Evolutionary conservation across 1,139 yeast genomes (phyloP).

Genomic region (Protomyces inundatus): DNA sequence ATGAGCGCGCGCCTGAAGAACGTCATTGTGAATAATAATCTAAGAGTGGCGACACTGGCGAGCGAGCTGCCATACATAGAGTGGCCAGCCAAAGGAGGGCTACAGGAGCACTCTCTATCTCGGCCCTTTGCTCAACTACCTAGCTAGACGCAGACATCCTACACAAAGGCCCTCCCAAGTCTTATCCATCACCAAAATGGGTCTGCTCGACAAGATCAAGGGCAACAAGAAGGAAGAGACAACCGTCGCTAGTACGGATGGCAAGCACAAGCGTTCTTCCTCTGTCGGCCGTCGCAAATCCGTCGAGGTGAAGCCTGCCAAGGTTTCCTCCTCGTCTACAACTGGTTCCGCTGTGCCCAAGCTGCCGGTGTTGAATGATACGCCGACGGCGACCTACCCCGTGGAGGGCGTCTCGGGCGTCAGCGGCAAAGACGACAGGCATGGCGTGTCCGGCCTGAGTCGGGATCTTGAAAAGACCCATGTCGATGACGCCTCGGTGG

Average conservation of each 20-base stretch:
- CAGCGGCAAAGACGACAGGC: slow-evolving; percentile 2
- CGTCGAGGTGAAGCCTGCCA: background rate
- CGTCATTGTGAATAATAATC: too few relatives aligned
- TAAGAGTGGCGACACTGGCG: too few relatives aligned
- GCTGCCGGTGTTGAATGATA: background rate
- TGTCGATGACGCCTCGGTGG: background rate
- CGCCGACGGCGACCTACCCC: slow-evolving; percentile 4
- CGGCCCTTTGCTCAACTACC: too few relatives aligned
- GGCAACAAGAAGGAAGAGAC: slow-evolving; percentile 19
- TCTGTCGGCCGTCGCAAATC: slow-evolving; percentile 18
- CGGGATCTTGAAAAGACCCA: background rate
- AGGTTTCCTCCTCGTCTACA: background rate
- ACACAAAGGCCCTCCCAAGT: too few relatives aligned
- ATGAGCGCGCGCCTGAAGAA: too few relatives aligned
- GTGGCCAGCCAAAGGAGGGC: too few relatives aligned
- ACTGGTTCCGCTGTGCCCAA: background rate
- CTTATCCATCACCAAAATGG: background rate
- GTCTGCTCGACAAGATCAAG: slow-evolving; percentile 24
- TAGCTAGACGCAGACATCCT: too few relatives aligned
- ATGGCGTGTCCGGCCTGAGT: background rate
- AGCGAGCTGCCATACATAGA: too few relatives aligned
- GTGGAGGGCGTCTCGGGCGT: slow-evolving; percentile 12
- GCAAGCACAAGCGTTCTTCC: slow-evolving; percentile 12
- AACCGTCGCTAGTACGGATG: background rate
- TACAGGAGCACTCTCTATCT: too few relatives aligned